Percentiles rank a stretch among this genome's conserved stretches.
phyloP scores from a whole-genome alignment of 1,139 yeast species.

The Taphrina confusa region DNA sequence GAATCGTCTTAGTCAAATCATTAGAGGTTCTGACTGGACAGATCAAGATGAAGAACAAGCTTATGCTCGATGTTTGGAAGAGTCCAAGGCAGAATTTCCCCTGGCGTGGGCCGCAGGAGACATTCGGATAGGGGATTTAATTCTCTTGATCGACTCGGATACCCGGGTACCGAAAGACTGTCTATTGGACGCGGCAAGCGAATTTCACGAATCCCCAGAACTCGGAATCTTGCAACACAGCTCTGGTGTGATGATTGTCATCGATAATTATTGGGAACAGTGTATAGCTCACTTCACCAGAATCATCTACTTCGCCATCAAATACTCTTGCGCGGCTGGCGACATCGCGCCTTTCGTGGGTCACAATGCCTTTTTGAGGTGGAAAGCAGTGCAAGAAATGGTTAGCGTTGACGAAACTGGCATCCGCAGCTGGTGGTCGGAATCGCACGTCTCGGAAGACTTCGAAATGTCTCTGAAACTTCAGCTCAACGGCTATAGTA shows the following conservation, averaged over 20 bases:
- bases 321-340: slow-evolving; percentile 38
- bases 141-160: slow-evolving; percentile 39
- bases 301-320: slow-evolving; percentile 38
- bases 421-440: slow-evolving; percentile 38
- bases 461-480: slow-evolving; percentile 38
- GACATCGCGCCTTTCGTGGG: slow-evolving; percentile 39
- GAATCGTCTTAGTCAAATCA: neutral
- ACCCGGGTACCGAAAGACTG: slow-evolving; percentile 39
- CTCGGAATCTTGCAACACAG: slow-evolving; percentile 38
- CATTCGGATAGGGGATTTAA: slow-evolving; percentile 37
- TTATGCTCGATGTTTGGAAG: slow-evolving; percentile 23
- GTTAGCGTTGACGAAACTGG: slow-evolving; percentile 34
- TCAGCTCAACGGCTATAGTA: slow-evolving; percentile 36
- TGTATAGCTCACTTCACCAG: slow-evolving; percentile 39
- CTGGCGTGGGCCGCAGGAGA: slow-evolving; percentile 37
- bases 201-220: slow-evolving; percentile 38
- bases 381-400: slow-evolving; percentile 38
- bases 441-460: slow-evolving; percentile 39
- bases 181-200: slow-evolving; percentile 39
- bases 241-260: slow-evolving; percentile 38
- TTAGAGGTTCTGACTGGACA: slow-evolving; percentile 35
- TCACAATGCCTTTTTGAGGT: slow-evolving; percentile 39
- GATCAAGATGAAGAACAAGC: slow-evolving; percentile 34
- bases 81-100: slow-evolving; percentile 28
- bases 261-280: slow-evolving; percentile 37